Base-by-base conservation (phyloP, 1,139 yeast species). In the Diutina pseudorugosa region DNA sequence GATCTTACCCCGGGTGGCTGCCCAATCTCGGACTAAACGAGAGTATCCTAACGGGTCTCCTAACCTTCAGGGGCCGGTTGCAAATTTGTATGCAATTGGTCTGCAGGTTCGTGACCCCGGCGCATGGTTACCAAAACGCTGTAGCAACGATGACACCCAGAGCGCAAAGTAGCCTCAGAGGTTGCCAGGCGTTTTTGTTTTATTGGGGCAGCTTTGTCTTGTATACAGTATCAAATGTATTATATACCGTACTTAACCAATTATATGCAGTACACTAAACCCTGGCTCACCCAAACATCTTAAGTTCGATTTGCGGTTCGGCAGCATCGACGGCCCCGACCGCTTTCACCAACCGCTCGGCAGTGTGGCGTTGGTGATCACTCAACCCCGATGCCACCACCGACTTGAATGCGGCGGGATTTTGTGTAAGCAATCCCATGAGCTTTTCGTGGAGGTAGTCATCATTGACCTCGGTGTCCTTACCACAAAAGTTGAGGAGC, bases 361-460 rank as follows among this genome's bases (percentile, higher is more conserved):
- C 53, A 1, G 43, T 45, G 12, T n/a, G 25, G 25, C 70, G 72
- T 58, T 80, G 81, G 0, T 62, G 63, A 0, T 61, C 66, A 33
- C 65, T 68, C 30, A 79, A 60, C 1, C 66, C 63, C 1, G 57
- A 61, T 51, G 65, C 68, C 8, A 84, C 75, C 4, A 77, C 78
- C 0, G 57, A 55, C 59, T 84, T 85, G 68, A 88, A 87, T 5
- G 73, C 65, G 2, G 66, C 68, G 0, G 84, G 72, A 56, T 76
- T 73, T 52, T 72, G 64, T 14, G 70, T 68, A 11, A 85, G 76
- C 54, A 86, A 67, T 27, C 72, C 72, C 23, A 83, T 55, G 47
- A 85, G 59, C 59, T 80, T 78, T 9, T 71, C 73, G 55, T 76
- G 81, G 40, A 77, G 68, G 55, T 81, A 83, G 12, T 57, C 43